Percentiles rank a stretch among this genome's conserved stretches.
These are phyloP conservation scores for Acanthamoeba castellanii DNA, from an alignment of 208 protist genomes.

Conservation along the genomic window DNA sequence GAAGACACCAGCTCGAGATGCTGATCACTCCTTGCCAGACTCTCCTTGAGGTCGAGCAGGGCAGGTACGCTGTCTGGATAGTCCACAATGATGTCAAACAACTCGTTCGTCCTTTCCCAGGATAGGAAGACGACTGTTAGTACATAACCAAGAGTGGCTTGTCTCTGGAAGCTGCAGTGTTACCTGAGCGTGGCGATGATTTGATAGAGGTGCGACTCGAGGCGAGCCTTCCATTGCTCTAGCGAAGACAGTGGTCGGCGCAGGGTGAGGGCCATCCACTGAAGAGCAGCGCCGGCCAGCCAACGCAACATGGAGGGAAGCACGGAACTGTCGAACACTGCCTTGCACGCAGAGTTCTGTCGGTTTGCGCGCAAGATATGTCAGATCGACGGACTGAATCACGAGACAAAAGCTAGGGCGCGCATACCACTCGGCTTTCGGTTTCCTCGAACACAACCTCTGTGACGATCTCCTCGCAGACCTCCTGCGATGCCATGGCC, in stretches of 20 bases:
- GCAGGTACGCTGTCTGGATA: conserved; percentile 62
- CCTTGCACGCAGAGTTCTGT: conserved; percentile 40
- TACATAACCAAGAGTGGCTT: background rate
- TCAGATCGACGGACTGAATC: background rate
- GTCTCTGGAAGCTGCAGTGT: background rate
- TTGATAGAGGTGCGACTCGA: conserved; percentile 43
- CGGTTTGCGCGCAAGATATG: background rate
- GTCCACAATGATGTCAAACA: conserved; percentile 71
- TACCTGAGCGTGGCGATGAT: conserved; percentile 11
- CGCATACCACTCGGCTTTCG: background rate
- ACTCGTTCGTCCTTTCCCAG: background rate
- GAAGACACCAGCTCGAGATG: conserved; percentile 41
- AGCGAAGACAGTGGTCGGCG: background rate
- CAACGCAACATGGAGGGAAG: conserved; percentile 45
- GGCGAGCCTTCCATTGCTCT: background rate
- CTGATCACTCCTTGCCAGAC: conserved; percentile 37
- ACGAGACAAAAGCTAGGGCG: background rate
- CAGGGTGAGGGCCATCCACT: conserved; percentile 6
- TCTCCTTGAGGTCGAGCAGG: conserved; percentile 47
- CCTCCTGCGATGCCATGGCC: background rate
- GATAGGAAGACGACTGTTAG: background rate
- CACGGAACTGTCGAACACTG: conserved; percentile 7
- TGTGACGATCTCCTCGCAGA: background rate
- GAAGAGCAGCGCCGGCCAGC: background rate
- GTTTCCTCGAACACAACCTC: conserved; percentile 41